Conservation (phyloP, 1,284 basidiomycete genomes). For the Gomphus bonarii region DNA sequence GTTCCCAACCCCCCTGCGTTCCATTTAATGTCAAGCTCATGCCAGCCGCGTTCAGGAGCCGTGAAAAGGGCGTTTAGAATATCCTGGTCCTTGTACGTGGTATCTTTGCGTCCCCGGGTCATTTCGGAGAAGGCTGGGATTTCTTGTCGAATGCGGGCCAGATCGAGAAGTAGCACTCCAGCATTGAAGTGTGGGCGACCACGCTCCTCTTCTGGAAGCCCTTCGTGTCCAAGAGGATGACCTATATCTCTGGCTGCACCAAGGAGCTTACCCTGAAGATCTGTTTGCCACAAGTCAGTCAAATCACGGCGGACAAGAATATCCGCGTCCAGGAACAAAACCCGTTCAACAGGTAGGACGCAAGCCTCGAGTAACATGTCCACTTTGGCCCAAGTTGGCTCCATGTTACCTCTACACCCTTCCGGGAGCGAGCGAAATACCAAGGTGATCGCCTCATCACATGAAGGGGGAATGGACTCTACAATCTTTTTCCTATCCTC, state of each 20-base stretch:
- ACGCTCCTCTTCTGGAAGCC: slow-evolving; percentile 13
- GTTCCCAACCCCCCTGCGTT: slow-evolving; percentile 50
- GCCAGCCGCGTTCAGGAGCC: slow-evolving; percentile 25
- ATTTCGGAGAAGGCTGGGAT: slow-evolving; percentile 18
- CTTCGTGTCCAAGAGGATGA: slow-evolving; percentile 34
- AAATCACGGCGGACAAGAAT: slow-evolving; percentile 34
- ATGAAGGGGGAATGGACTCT: slow-evolving; percentile 20
- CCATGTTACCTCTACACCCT: slow-evolving; percentile 22
- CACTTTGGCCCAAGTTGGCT: slow-evolving; percentile 39
- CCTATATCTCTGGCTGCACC: slow-evolving; percentile 43
- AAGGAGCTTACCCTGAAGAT: slow-evolving; percentile 30
- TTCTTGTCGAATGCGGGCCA: slow-evolving; percentile 28
- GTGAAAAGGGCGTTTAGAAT: slow-evolving; percentile 38
- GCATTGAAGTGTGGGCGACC: slow-evolving; percentile 40
- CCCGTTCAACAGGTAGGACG: slow-evolving; percentile 37
- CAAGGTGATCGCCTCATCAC: slow-evolving; percentile 25
- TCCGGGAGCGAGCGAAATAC: slow-evolving; percentile 30
- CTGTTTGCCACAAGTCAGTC: slow-evolving; percentile 32
- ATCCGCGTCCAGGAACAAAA: slow-evolving; percentile 46
- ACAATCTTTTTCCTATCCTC: slow-evolving; percentile 27
- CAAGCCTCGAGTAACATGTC: slow-evolving; percentile 26
- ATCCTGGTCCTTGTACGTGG: slow-evolving; percentile 38
- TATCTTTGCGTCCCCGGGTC: slow-evolving; percentile 20
- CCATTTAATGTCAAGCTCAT: slow-evolving; percentile 32
- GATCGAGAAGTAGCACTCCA: slow-evolving; percentile 42